phyloP scores from a whole-genome alignment of 345 rosid genomes.

The Sonneratia alba region DNA sequence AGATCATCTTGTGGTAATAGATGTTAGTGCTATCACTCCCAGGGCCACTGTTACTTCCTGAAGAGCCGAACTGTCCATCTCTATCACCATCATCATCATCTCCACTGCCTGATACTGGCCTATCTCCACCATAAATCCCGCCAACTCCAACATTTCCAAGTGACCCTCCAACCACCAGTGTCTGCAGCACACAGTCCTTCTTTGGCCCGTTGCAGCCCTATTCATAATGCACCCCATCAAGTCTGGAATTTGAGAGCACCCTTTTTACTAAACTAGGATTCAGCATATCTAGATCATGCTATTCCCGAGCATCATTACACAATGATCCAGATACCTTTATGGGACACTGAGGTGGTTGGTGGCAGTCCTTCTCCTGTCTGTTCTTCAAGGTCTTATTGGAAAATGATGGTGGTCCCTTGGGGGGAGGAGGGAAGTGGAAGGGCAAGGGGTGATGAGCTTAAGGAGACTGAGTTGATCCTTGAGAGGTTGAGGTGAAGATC shows the following conservation, averaged over 20 bases:
- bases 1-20: slow-evolving; percentile 53
- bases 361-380: neutral
- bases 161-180: slow-evolving; percentile 24
- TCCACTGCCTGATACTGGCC: slow-evolving; percentile 15
- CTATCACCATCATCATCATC: slow-evolving; percentile 16
- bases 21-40: slow-evolving; percentile 37
- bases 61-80: slow-evolving; percentile 21
- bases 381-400: neutral
- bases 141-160: slow-evolving; percentile 19
- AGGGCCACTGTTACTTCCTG: slow-evolving; percentile 9
- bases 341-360: slow-evolving; percentile 13
- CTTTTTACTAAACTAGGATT: slow-evolving; percentile 11
- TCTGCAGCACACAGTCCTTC: slow-evolving; percentile 11
- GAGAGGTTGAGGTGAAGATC: slow-evolving; percentile 20
- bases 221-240: slow-evolving; percentile 23
- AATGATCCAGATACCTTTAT: neutral
- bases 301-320: neutral
- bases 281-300: neutral
- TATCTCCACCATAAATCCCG: slow-evolving; percentile 17
- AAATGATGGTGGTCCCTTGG: slow-evolving; percentile 15
- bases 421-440: slow-evolving; percentile 15
- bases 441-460: slow-evolving; percentile 1
- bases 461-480: slow-evolving; percentile 32
- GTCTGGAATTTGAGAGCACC: slow-evolving; percentile 40
- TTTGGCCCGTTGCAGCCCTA: slow-evolving; percentile 11